Evolutionary conservation across 2,329 filamentous ascomycete species (phyloP).

Genomic region (Fusarium protoensiforme): DNA sequence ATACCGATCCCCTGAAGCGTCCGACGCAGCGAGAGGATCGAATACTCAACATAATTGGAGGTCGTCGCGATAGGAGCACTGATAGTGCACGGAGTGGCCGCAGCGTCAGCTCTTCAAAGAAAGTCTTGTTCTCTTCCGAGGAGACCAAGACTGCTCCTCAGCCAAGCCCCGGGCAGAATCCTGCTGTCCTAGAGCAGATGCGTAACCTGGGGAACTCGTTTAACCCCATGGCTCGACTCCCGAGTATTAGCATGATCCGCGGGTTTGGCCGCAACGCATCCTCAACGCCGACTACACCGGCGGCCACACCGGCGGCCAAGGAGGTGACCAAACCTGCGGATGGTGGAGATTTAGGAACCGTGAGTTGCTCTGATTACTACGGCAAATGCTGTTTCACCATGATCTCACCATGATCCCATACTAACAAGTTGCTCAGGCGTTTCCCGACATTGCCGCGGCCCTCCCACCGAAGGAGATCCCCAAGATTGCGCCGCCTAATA

Average conservation of each 20-base stretch:
- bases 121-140: conserved; percentile 61
- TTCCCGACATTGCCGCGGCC: conserved; percentile 67
- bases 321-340: conserved; percentile 56
- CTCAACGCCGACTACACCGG: conserved; percentile 46
- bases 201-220: conserved; percentile 82
- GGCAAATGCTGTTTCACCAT: neutral
- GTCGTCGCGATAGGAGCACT: conserved; percentile 79
- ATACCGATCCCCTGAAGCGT: conserved; percentile 46
- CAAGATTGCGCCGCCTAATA: conserved; percentile 73
- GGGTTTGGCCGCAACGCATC: conserved; percentile 74
- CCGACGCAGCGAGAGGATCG: conserved; percentile 66
- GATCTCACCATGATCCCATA: neutral
- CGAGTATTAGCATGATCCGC: conserved; percentile 78
- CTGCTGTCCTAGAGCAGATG: conserved; percentile 81
- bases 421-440: conserved; percentile 57
- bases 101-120: conserved; percentile 71
- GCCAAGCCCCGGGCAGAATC: conserved; percentile 47
- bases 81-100: conserved; percentile 77
- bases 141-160: conserved; percentile 44
- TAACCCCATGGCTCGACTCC: conserved; percentile 84
- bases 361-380: conserved; percentile 49
- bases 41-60: conserved; percentile 77
- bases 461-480: conserved; percentile 65
- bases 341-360: conserved; percentile 67
- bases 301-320: conserved; percentile 51